phyloP scores from a whole-genome alignment of 2,329 filamentous ascomycete genomes.

The Aulographum hederae region DNA sequence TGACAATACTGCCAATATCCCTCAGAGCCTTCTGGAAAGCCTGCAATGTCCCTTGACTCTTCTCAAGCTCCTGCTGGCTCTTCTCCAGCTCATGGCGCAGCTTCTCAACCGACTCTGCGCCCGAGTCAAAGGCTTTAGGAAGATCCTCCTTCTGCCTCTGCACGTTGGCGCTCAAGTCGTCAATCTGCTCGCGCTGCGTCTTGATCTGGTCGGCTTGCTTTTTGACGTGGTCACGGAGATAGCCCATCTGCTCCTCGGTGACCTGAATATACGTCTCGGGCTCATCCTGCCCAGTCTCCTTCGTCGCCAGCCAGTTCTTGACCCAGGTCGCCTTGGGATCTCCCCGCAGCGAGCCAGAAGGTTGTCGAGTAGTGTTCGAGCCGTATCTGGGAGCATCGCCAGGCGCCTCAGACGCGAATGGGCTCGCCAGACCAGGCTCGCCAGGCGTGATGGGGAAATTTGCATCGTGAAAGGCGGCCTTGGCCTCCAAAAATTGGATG shows the following conservation, averaged over 20 bases:
- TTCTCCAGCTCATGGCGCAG: slow-evolving; percentile 55
- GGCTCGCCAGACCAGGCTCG: slow-evolving; percentile 37
- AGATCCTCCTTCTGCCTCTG: slow-evolving; percentile 73
- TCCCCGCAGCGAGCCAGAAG: slow-evolving; percentile 14
- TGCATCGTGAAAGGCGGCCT: slow-evolving; percentile 41
- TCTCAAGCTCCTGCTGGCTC: slow-evolving; percentile 82
- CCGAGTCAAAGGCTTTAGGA: slow-evolving; percentile 50
- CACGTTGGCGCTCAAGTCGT: slow-evolving; percentile 70
- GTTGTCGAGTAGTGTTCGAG: slow-evolving; percentile 11
- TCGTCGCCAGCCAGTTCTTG: slow-evolving; percentile 34
- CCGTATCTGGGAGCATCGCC: slow-evolving; percentile 29
- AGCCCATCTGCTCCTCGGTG: slow-evolving; percentile 68
- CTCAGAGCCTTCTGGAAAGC: slow-evolving; percentile 94
- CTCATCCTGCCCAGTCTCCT: slow-evolving; percentile 25
- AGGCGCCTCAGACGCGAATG: slow-evolving; percentile 38
- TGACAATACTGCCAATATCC: slow-evolving; percentile 95
- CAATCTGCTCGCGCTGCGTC: slow-evolving; percentile 70
- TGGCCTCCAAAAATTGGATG: slow-evolving; percentile 67
- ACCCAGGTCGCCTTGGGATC: slow-evolving; percentile 23
- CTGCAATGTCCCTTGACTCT: slow-evolving; percentile 94
- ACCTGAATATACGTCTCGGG: too few species aligned
- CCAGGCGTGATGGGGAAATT: slow-evolving; percentile 65
- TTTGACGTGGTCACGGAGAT: slow-evolving; percentile 77
- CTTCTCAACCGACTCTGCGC: neutral
- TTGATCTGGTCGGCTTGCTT: slow-evolving; percentile 86